Percentiles rank a stretch among this genome's conserved stretches.
These are phyloP conservation scores for Phytophthora colocasiae DNA, from an alignment of 352 stramenopile species.

Conservation along the genomic window DNA sequence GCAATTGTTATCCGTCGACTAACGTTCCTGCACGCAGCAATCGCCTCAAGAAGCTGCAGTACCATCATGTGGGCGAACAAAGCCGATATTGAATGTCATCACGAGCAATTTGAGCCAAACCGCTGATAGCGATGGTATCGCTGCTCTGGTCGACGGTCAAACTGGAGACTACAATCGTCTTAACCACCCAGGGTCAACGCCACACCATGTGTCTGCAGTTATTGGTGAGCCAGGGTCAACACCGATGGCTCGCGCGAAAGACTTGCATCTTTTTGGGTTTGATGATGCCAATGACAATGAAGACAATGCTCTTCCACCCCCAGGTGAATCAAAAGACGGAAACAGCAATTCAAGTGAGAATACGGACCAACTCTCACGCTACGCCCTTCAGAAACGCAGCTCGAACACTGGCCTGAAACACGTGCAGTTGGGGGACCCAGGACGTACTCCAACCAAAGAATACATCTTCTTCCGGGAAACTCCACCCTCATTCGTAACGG, in stretches of 20 bases:
- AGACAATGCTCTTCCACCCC: neutral
- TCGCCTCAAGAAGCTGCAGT: constrained; percentile 15
- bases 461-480: constrained; percentile 89
- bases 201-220: constrained; percentile 39
- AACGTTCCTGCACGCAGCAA: constrained; percentile 8
- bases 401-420: constrained; percentile 55
- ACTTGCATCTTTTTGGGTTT: constrained; percentile 59
- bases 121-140: constrained; percentile 7
- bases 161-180: constrained; percentile 57
- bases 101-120: constrained; percentile 34
- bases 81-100: constrained; percentile 54
- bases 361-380: constrained; percentile 49
- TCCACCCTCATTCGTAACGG: constrained; percentile 79
- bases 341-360: neutral
- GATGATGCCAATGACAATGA: constrained; percentile 53
- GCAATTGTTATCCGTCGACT: neutral
- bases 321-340: neutral
- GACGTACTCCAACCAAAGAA: constrained; percentile 76
- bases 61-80: constrained; percentile 10
- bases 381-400: constrained; percentile 59
- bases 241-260: constrained; percentile 53
- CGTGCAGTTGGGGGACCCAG: constrained; percentile 64
- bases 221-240: constrained; percentile 73
- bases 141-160: constrained; percentile 8
- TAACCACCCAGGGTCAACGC: constrained; percentile 69